A percentile compares a stretch with the other conserved stretches of the same genome.
phyloP scores from a whole-genome alignment of 352 stramenopile species.

The Aphanomyces cochlioides region DNA sequence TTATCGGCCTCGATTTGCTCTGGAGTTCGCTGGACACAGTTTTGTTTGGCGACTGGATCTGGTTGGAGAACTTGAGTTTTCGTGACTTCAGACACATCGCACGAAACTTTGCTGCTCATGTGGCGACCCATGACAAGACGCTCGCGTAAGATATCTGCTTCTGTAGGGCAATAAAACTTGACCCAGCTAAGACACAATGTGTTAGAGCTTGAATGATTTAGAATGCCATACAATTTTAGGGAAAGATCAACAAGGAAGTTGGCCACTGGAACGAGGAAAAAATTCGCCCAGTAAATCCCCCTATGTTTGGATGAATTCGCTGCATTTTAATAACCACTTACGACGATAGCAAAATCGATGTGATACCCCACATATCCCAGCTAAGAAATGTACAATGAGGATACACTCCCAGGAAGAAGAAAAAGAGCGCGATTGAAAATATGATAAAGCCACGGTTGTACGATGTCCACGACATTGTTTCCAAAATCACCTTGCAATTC shows the following conservation, averaged over 20 bases:
- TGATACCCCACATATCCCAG: constrained; percentile 52
- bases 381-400: constrained; percentile 50
- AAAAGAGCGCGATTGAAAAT: constrained; percentile 57
- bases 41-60: not conserved
- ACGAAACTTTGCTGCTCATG: constrained; percentile 19
- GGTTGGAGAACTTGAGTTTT: not conserved
- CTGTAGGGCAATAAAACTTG: constrained; percentile 39
- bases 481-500: constrained; percentile 69
- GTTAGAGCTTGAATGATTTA: not conserved
- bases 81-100: not conserved
- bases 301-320: constrained; percentile 27
- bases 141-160: constrained; percentile 64
- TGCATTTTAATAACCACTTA: constrained; percentile 25
- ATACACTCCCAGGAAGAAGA: constrained; percentile 61
- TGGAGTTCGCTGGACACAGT: not conserved
- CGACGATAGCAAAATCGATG: constrained; percentile 50
- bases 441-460: constrained; percentile 54
- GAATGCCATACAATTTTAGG: constrained; percentile 56
- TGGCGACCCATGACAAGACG: constrained; percentile 27
- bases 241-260: constrained; percentile 57
- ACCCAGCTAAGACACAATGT: constrained; percentile 41
- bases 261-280: constrained; percentile 59
- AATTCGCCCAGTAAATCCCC: constrained; percentile 62
- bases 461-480: constrained; percentile 75
- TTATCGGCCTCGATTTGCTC: constrained; percentile 9